Conservation (phyloP, 148 eudicot genomes). For the Silene uniflora region DNA sequence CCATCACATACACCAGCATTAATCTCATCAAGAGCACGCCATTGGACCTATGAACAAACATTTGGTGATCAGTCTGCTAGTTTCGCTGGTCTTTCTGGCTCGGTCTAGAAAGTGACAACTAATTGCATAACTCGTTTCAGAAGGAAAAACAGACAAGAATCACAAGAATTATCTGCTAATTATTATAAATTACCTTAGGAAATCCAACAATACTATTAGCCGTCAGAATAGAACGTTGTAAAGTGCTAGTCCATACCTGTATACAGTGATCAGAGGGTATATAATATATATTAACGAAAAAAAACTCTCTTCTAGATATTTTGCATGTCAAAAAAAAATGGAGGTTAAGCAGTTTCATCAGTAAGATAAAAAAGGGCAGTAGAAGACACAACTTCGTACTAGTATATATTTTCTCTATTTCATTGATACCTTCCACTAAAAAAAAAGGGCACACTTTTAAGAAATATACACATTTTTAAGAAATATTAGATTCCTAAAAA, state of each 20-base stretch:
- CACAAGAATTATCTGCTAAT: not conserved
- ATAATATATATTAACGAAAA: not conserved
- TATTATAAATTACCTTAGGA: conserved; percentile 64
- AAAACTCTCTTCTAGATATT: not conserved
- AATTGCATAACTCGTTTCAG: not conserved
- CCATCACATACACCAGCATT: conserved; percentile 98
- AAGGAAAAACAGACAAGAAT: not conserved
- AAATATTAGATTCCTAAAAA: too few relatives aligned
- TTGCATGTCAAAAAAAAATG: too few relatives aligned
- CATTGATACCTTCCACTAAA: too few relatives aligned
- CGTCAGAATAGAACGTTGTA: conserved; percentile 86
- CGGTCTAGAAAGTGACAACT: not conserved
- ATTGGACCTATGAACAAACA: conserved; percentile 62
- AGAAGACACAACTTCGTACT: too few relatives aligned
- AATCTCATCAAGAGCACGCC: conserved; percentile 99
- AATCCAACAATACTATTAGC: conserved; percentile 82
- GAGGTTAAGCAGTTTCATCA: too few relatives aligned
- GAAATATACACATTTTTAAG: too few relatives aligned
- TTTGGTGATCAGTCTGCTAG: too few relatives aligned
- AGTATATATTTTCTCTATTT: too few relatives aligned
- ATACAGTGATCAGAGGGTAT: not conserved
- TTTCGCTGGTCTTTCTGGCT: not conserved
- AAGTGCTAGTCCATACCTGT: conserved; percentile 98
- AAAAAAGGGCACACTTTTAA: too few relatives aligned
- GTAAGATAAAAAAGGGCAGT: too few relatives aligned